These are phyloP conservation scores for Porcisia hertigi DNA, from an alignment of 208 protist genomes.

Conservation along the genomic window DNA sequence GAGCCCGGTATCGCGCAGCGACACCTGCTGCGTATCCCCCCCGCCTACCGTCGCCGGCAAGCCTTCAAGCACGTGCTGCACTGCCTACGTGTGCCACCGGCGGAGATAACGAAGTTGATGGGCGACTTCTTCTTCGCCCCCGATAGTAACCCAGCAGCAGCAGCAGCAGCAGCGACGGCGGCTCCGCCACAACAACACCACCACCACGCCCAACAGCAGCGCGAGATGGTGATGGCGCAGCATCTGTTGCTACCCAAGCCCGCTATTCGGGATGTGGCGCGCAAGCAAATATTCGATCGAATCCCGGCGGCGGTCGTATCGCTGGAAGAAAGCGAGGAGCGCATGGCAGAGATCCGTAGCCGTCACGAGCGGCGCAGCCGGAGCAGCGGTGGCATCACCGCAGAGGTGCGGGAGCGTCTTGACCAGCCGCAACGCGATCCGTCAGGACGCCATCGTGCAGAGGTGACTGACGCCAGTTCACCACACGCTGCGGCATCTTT, in stretches of 20 bases:
- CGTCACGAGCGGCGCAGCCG: constrained; percentile 8
- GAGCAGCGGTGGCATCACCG: constrained; percentile 8
- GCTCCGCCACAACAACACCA: neutral
- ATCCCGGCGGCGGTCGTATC: constrained; percentile 65
- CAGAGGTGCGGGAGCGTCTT: constrained; percentile 11
- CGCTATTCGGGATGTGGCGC: constrained; percentile 72
- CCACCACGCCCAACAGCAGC: constrained; percentile 18
- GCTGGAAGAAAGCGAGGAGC: constrained; percentile 56
- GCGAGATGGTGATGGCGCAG: constrained; percentile 54
- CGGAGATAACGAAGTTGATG: constrained; percentile 60
- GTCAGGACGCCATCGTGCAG: neutral
- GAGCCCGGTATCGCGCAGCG: constrained; percentile 78
- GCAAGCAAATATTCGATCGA: constrained; percentile 60
- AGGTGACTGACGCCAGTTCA: neutral
- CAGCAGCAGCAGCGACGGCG: constrained; percentile 3
- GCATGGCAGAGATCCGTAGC: constrained; percentile 48
- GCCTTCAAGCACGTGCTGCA: constrained; percentile 81
- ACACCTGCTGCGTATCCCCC: constrained; percentile 68
- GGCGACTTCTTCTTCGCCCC: constrained; percentile 64
- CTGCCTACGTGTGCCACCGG: constrained; percentile 57
- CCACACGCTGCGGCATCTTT: constrained; percentile 11
- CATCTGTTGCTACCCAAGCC: constrained; percentile 76
- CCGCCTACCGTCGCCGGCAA: constrained; percentile 77
- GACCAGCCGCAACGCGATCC: constrained; percentile 7
- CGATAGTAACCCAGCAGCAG: constrained; percentile 27